Percentiles rank a stretch among this genome's conserved stretches.
phyloP scores from a whole-genome alignment of 495 filamentous ascomycete genomes.

The Neurospora sp. region DNA sequence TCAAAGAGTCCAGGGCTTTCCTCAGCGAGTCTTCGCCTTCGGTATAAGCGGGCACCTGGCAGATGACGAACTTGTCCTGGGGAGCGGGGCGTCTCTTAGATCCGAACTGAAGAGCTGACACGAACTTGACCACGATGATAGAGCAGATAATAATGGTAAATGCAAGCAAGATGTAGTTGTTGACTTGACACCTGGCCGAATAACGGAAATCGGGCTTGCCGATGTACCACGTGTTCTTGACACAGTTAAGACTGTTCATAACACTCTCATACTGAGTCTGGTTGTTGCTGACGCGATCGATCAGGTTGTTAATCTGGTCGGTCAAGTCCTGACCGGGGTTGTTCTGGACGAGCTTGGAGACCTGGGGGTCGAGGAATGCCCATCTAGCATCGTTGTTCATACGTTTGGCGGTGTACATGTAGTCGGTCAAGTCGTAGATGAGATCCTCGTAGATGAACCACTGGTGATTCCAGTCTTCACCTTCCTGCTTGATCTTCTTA shows the following conservation, averaged over 20 bases:
- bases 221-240: slow-evolving; percentile 73
- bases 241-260: slow-evolving; percentile 57
- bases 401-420: slow-evolving; percentile 63
- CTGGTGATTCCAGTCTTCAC: slow-evolving; percentile 53
- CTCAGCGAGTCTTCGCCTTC: slow-evolving; percentile 92
- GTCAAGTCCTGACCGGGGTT: slow-evolving; percentile 75
- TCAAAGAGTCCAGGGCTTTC: slow-evolving; percentile 88
- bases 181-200: slow-evolving; percentile 66
- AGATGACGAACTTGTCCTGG: slow-evolving; percentile 98
- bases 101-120: slow-evolving; percentile 88
- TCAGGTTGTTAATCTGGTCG: slow-evolving; percentile 42
- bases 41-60: slow-evolving; percentile 94
- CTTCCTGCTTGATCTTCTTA: slow-evolving; percentile 46
- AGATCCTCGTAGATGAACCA: slow-evolving; percentile 71
- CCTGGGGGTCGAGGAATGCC: slow-evolving; percentile 53
- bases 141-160: slow-evolving; percentile 73
- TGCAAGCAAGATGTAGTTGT: slow-evolving; percentile 82
- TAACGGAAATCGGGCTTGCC: slow-evolving; percentile 81
- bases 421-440: slow-evolving; percentile 86
- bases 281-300: slow-evolving; percentile 26
- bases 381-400: slow-evolving; percentile 35
- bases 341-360: slow-evolving; percentile 57
- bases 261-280: slow-evolving; percentile 29
- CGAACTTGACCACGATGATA: slow-evolving; percentile 80
- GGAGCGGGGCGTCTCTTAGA: slow-evolving; percentile 79